phyloP scores from a whole-genome alignment of 2,329 filamentous ascomycete genomes.

The Fusarium goolgardi region DNA sequence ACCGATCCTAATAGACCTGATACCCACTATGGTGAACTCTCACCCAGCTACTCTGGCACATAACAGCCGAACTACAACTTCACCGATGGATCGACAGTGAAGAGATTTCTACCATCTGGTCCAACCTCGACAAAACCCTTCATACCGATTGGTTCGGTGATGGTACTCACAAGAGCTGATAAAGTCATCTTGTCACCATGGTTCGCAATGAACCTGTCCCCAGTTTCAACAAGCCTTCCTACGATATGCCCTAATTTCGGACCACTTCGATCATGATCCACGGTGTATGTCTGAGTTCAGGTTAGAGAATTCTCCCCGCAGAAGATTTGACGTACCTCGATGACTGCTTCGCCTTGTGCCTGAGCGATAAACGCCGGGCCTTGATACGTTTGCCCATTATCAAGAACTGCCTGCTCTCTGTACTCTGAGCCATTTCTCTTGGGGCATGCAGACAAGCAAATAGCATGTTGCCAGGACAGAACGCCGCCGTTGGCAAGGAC shows the following conservation, averaged over 20 bases:
- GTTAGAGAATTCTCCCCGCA: rapidly evolving
- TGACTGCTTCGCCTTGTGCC: slow-evolving; percentile 39
- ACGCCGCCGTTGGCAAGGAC: slow-evolving; percentile 74
- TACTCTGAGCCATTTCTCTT: slow-evolving; percentile 27
- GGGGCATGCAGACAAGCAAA: slow-evolving; percentile 65
- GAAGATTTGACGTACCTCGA: slow-evolving; percentile 37
- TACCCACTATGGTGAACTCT: rapidly evolving
- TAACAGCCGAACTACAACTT: slow-evolving; percentile 2
- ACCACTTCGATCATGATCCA: slow-evolving; percentile 47
- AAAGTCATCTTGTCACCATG: slow-evolving; percentile 43
- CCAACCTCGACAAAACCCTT: neutral
- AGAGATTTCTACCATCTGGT: neutral
- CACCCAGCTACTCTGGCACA: no score
- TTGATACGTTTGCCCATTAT: slow-evolving; percentile 3
- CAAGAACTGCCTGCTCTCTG: slow-evolving; percentile 1
- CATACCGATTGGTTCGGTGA: slow-evolving; percentile 38
- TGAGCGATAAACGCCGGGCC: slow-evolving; percentile 30
- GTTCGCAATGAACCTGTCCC: slow-evolving; percentile 47
- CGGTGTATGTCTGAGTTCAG: slow-evolving; percentile 46
- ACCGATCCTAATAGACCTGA: no score
- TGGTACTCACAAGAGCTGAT: slow-evolving; percentile 17
- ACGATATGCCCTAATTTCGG: slow-evolving; percentile 40
- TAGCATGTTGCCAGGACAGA: slow-evolving; percentile 72
- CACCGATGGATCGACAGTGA: neutral
- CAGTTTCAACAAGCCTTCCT: slow-evolving; percentile 32